Evolutionary conservation across 2,329 filamentous ascomycete genomes (phyloP).

Genomic region (Sphaerulina musiva): DNA sequence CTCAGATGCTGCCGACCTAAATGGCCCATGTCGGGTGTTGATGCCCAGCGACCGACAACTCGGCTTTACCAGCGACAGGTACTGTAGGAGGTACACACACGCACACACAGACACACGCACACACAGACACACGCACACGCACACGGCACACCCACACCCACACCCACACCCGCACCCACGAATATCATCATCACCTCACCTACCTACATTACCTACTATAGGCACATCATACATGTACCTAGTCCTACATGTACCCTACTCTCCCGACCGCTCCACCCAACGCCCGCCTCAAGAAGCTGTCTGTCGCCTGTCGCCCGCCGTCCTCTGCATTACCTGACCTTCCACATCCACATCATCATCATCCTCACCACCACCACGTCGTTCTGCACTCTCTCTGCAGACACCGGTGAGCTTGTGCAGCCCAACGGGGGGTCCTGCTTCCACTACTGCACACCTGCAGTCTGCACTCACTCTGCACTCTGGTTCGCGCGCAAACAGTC

Average conservation of each 20-base stretch:
- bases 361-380: neutral
- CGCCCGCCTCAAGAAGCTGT: constrained; percentile 10
- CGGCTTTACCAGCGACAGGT: neutral
- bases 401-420: constrained; percentile 13
- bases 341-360: no score
- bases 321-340: neutral
- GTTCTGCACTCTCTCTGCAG: constrained; percentile 8
- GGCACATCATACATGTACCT: no score
- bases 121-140: no score
- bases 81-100: no score
- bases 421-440: neutral
- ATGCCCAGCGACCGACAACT: constrained; percentile 11
- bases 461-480: neutral
- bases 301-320: neutral
- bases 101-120: no score
- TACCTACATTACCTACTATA: no score
- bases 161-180: no score
- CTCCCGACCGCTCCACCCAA: no score
- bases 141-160: no score
- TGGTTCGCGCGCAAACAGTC: constrained; percentile 26
- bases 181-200: no score
- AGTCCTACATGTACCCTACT: no score
- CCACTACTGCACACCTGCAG: no score
- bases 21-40: neutral
- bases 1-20: constrained; percentile 1